Percentiles rank a stretch among this genome's conserved stretches.
phyloP scores from a whole-genome alignment of 1,139 yeast genomes.

The Suhomyces choctaworum region DNA sequence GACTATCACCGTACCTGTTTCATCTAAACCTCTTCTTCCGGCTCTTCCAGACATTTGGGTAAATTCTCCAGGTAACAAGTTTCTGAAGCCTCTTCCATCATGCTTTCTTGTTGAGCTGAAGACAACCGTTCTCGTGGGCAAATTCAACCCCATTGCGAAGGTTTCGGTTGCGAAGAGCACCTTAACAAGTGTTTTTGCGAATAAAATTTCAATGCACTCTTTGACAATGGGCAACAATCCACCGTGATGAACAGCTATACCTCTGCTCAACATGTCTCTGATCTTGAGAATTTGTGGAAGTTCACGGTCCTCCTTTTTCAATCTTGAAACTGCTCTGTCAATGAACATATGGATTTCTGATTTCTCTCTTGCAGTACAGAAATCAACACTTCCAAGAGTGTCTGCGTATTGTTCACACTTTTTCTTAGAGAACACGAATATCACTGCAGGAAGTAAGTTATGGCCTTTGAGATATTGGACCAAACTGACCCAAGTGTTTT shows the following conservation, averaged over 20 bases:
- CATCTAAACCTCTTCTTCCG: constrained; percentile 94
- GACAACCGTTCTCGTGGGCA: constrained; percentile 96
- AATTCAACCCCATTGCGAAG: constrained; percentile 95
- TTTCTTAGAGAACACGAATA: constrained; percentile 91
- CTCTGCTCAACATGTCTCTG: constrained; percentile 80
- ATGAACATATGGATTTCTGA: constrained; percentile 92
- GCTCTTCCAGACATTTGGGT: constrained; percentile 99
- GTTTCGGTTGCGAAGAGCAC: constrained; percentile 97
- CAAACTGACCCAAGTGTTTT: constrained; percentile 73
- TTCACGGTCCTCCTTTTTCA: constrained; percentile 89
- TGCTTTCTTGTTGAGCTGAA: constrained; percentile 84
- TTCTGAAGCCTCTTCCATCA: constrained; percentile 82
- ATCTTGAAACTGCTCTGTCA: constrained; percentile 81
- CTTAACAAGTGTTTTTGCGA: constrained; percentile 81
- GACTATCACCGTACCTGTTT: constrained; percentile 92
- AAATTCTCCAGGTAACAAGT: constrained; percentile 89
- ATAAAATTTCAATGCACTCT: constrained; percentile 90
- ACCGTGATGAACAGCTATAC: constrained; percentile 97
- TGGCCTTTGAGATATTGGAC: constrained; percentile 71
- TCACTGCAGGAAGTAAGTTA: constrained; percentile 81
- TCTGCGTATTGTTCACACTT: constrained; percentile 92
- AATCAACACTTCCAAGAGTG: constrained; percentile 70
- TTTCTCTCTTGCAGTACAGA: constrained; percentile 78
- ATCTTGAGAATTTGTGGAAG: constrained; percentile 86
- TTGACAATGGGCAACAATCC: constrained; percentile 94